Conservation (phyloP, 2,329 filamentous ascomycete species). For the Ophiostoma sp. region DNA sequence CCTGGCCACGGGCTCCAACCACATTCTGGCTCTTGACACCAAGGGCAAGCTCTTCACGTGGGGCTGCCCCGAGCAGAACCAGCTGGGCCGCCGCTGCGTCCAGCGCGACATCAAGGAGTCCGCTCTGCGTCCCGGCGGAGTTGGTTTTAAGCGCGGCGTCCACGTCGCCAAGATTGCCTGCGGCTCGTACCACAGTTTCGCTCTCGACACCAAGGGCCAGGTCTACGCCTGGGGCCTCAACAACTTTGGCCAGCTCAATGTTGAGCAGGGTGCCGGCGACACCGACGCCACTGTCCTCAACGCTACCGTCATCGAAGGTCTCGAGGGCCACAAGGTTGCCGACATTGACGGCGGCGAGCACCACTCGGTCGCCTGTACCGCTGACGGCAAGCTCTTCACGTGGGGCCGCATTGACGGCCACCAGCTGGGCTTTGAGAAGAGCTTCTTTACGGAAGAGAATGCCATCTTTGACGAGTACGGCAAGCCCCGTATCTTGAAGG, state of each 20-base stretch:
- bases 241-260: conserved; percentile 78
- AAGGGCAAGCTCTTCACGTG: conserved; percentile 67
- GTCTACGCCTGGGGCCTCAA: conserved; percentile 86
- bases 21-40: conserved; percentile 66
- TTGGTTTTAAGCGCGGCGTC: conserved; percentile 47
- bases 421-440: conserved; percentile 58
- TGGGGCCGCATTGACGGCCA: conserved; percentile 61
- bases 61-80: conserved; percentile 70
- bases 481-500: conserved; percentile 69
- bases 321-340: conserved; percentile 64
- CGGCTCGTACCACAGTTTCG: conserved; percentile 82
- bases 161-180: conserved; percentile 65
- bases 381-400: conserved; percentile 57
- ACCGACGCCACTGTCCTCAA: conserved; percentile 71
- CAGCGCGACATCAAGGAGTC: conserved; percentile 51
- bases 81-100: conserved; percentile 61
- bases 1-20: conserved; percentile 68
- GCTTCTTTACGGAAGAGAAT: conserved; percentile 56
- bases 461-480: conserved; percentile 64
- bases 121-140: conserved; percentile 39
- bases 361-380: conserved; percentile 67
- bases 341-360: conserved; percentile 69
- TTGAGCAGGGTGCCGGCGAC: conserved; percentile 60
- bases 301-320: conserved; percentile 65
- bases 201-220: conserved; percentile 67